Base-by-base conservation (phyloP, 2,329 filamentous ascomycete genomes). In the Cladophialophora yegresii region DNA sequence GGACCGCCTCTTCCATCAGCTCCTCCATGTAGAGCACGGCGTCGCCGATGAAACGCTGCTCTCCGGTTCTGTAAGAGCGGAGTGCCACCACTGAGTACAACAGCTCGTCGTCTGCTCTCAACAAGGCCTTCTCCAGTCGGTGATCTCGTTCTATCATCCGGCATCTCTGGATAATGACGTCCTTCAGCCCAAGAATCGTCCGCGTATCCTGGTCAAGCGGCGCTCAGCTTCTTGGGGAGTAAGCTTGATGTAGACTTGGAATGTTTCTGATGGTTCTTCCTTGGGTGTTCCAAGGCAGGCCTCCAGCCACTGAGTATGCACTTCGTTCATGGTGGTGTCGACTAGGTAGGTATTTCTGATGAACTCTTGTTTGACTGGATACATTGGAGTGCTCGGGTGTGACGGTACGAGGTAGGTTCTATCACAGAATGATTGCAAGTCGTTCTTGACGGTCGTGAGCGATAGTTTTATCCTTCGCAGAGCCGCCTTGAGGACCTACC, bases 191-290 rank as follows among this genome's bases (percentile, higher is more conserved):
- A 20, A 33, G 20, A 6, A 51, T 22, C 36, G 20, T 49, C 20
- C 28, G 9, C 36, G 61, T 10, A 58, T 50, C 45, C 36, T 61
- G 20, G 51, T 36, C 23, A 61, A 40, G 10, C 64, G 57, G 26
- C 57, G 45, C n/a, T 53, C 30, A 4, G 62, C 61, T 49, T 67
- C 61, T 7, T 61, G 28, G 36, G 56, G 49, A 53, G 61, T 64
- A 54, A 67, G 61, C 16, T 60, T 63, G 47, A 49, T 61, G 28
- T 28, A 51, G 7, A 67, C 36, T 20, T n/a, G 49, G 54, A 61
- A 67, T 20, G 57, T 36, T 23, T n/a, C 33, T 13, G 50, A 28
- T 45, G 16, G 23, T 33, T 16, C 45, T 49, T 49, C 45, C 23
- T 20, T 50, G 23, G 47, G 23, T 50, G 47, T 58, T 4, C n/a